Evolutionary conservation across 305 asterid species (phyloP).

Genomic region (Euphrasia arctica): DNA sequence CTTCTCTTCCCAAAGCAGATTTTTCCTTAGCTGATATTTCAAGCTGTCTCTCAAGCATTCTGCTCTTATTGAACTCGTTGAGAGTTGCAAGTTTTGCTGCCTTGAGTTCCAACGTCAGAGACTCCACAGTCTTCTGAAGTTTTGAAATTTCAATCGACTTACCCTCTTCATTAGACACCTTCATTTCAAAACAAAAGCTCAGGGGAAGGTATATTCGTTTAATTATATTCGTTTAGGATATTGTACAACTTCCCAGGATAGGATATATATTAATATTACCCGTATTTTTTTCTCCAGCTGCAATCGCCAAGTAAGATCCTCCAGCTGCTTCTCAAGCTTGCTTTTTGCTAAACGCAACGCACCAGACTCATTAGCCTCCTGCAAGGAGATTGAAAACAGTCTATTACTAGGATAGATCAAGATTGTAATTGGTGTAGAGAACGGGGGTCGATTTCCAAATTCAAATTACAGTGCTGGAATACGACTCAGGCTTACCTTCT

Average conservation of each 20-base stretch:
- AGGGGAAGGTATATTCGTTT: neutral
- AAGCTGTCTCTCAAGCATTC: slow-evolving; percentile 66
- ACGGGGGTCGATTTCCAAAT: slow-evolving; percentile 17
- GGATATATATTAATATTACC: slow-evolving; percentile 36
- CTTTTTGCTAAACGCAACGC: slow-evolving; percentile 90
- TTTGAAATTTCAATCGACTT: slow-evolving; percentile 74
- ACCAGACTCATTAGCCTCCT: slow-evolving; percentile 98
- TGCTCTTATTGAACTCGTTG: slow-evolving; percentile 83
- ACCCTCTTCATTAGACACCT: slow-evolving; percentile 85
- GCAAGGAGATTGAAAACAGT: slow-evolving; percentile 23
- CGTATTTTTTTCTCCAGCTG: slow-evolving; percentile 89
- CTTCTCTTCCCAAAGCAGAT: slow-evolving; percentile 69
- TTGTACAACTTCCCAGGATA: slow-evolving; percentile 2
- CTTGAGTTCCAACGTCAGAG: slow-evolving; percentile 73
- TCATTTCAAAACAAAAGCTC: slow-evolving; percentile 27
- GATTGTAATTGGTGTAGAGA: slow-evolving; percentile 16
- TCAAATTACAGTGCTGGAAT: slow-evolving; percentile 16
- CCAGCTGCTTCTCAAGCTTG: slow-evolving; percentile 95
- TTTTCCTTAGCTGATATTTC: slow-evolving; percentile 72
- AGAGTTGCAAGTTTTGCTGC: slow-evolving; percentile 94
- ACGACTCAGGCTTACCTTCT: slow-evolving; percentile 53
- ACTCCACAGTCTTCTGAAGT: slow-evolving; percentile 85
- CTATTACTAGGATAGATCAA: slow-evolving; percentile 8
- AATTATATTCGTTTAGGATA: no score
- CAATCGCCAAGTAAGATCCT: slow-evolving; percentile 97